A percentile compares a stretch with the other conserved stretches of the same genome.
These are phyloP conservation scores for Trichoderma gamsii DNA, from an alignment of 495 filamentous ascomycete genomes.

Conservation along the genomic window DNA sequence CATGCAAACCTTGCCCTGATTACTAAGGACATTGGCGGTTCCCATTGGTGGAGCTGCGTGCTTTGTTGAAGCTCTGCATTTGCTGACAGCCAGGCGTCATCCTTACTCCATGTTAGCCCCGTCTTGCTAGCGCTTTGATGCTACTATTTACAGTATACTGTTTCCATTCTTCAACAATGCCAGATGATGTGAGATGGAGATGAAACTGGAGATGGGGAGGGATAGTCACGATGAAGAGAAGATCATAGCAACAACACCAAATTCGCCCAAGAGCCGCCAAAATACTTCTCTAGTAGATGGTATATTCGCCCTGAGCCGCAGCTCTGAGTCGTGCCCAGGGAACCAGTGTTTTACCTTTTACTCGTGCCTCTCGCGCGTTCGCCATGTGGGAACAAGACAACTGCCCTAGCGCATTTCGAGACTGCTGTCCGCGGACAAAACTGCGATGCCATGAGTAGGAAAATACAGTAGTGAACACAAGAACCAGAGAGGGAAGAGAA, in stretches of 20 bases:
- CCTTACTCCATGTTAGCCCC: neutral
- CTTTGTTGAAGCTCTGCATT: neutral
- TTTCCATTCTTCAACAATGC: neutral
- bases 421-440: too few relatives aligned
- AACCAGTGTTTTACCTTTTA: too few relatives aligned
- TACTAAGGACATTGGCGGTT: neutral
- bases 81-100: slow-evolving; percentile 8
- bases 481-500: neutral
- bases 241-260: neutral
- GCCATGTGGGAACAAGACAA: too few relatives aligned
- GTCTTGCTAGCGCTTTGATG: neutral
- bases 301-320: too few relatives aligned
- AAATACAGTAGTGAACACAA: neutral
- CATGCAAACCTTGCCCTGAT: slow-evolving; percentile 12
- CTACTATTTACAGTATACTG: slow-evolving; percentile 10
- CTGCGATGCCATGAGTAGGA: too few relatives aligned
- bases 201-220: neutral
- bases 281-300: too few relatives aligned
- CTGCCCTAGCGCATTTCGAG: too few relatives aligned
- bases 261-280: too few relatives aligned
- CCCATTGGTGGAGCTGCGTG: neutral
- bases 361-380: too few relatives aligned
- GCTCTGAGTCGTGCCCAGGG: too few relatives aligned
- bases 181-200: slow-evolving; percentile 4
- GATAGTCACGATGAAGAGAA: neutral